A percentile compares a stretch with the other conserved stretches of the same genome.
phyloP scores from a whole-genome alignment of 371 early-diverging fungal species.

The Rhizomucor pusillus region DNA sequence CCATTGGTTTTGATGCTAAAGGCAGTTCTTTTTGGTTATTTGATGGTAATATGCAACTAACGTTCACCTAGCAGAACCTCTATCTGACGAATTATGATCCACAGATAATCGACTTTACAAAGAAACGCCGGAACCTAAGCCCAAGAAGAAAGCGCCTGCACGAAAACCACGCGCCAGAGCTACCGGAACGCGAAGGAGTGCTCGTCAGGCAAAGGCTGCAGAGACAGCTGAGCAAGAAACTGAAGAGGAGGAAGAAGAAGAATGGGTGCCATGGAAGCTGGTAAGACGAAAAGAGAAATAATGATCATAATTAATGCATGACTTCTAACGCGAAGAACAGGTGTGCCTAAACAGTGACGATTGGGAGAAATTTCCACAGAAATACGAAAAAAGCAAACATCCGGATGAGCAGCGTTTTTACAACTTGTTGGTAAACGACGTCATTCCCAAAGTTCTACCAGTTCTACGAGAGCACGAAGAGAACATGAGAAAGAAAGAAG shows the following conservation, averaged over 20 bases:
- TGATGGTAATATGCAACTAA: conserved; percentile 53
- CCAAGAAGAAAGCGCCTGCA: conserved; percentile 18
- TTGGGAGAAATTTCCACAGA: conserved; percentile 60
- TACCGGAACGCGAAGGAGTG: conserved; percentile 15
- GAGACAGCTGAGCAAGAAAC: conserved; percentile 20
- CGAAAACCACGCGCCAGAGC: conserved; percentile 13
- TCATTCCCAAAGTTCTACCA: conserved; percentile 59
- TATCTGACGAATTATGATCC: not conserved
- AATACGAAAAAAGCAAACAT: conserved; percentile 52
- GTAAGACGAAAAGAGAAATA: conserved; percentile 22
- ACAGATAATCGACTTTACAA: conserved; percentile 70
- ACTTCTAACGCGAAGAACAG: conserved; percentile 12
- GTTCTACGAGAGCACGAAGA: conserved; percentile 56
- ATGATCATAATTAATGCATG: too few relatives aligned
- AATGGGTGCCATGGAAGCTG: conserved; percentile 46
- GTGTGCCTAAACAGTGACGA: conserved; percentile 55
- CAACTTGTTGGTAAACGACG: conserved; percentile 47
- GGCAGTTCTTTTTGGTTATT: conserved; percentile 76
- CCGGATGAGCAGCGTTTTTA: conserved; percentile 59
- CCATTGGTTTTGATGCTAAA: conserved; percentile 65
- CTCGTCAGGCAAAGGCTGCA: conserved; percentile 22
- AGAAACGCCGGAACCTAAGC: conserved; percentile 44
- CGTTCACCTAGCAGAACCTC: not conserved
- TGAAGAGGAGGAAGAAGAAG: conserved; percentile 27
- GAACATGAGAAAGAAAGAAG: conserved; percentile 49